Evolutionary conservation across 345 rosid genomes (phyloP), one percentile per base, ranked within the genome.

Genomic region (Acer saccharum): DNA sequence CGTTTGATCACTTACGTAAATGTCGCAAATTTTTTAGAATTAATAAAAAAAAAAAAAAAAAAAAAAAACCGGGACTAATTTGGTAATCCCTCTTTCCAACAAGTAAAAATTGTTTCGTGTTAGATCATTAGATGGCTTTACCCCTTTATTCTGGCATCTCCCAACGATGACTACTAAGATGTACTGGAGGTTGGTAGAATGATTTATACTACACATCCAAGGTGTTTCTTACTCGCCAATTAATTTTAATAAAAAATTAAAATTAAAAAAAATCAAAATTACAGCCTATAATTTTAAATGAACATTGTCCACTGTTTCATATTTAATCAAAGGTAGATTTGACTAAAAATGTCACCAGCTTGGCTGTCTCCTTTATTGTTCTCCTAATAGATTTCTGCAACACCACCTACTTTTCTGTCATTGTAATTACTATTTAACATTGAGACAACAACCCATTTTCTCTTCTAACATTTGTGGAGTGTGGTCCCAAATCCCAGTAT

Each of bases 351-450:
- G 21, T 35, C 72, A 66, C 65, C 64, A 23, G 5, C 12, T 63
- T 63, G 54, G 48, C 70, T 27, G 78, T 48, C 70, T 27, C 23
- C 75, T 80, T 80, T 80, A 75, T 57, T 69, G n/a, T 44, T 17
- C 58, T 44, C 12, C 68, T 11, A 23, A 23, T 57, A 18, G 6
- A 54, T 44, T 60, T 52, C 39, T 75, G 61, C 82, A 17, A 18
- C 39, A 58, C 17, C 80, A 72, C 73, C 83, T 17, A 76, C 77
- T 17, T 6, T 71, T 66, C 70, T 76, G 77, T 16, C 52, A 66
- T 65, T 9, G 54, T 61, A 75, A 66, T 76, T 57, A 71, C 66
- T 9, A 57, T 46, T 46, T 1, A 55, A 35, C 39, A 35, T 35
- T 4, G 39, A 35, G 62, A 43, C 23, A 60, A 55, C 67, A 71